Conservation (phyloP, 768 basidiomycete species). For the Pisolithus marmoratus region DNA sequence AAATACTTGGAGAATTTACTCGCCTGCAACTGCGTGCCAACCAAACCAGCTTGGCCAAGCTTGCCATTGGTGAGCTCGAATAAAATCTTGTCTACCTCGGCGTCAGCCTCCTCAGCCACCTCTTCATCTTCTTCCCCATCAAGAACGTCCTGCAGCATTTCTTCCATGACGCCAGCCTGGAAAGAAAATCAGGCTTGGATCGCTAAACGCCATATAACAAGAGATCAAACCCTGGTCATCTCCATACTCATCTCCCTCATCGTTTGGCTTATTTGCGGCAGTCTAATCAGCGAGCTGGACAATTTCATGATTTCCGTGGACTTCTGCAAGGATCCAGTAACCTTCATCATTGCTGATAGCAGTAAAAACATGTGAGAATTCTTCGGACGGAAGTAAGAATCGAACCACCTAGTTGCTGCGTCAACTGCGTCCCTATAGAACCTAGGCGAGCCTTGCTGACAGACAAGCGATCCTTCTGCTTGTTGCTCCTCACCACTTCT, state of each 20-base stretch:
- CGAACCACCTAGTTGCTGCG: slow-evolving; percentile 82
- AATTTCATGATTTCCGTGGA: slow-evolving; percentile 99
- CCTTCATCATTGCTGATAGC: slow-evolving; percentile 82
- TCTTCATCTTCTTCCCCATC: slow-evolving; percentile 93
- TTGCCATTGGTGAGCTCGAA: slow-evolving; percentile 96
- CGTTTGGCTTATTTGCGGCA: slow-evolving; percentile 85
- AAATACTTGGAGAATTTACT: slow-evolving; percentile 22
- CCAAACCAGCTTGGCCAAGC: slow-evolving; percentile 78
- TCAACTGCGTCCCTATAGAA: slow-evolving; percentile 84
- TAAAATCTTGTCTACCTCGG: slow-evolving; percentile 93
- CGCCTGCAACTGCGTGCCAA: slow-evolving; percentile 71
- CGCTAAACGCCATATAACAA: not conserved
- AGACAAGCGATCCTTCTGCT: slow-evolving; percentile 88
- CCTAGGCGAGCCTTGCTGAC: slow-evolving; percentile 91
- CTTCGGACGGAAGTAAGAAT: not conserved
- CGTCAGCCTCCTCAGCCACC: slow-evolving; percentile 93
- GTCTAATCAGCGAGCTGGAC: slow-evolving; percentile 85
- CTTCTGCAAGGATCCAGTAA: slow-evolving; percentile 96
- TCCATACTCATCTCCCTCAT: slow-evolving; percentile 99
- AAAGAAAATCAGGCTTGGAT: slow-evolving; percentile 5
- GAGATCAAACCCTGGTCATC: slow-evolving; percentile 83
- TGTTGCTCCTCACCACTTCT: slow-evolving; percentile 92
- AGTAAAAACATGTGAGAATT: slow-evolving; percentile 1
- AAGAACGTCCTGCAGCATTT: slow-evolving; percentile 94
- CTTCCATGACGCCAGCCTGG: slow-evolving; percentile 95